Evolutionary conservation across 495 filamentous ascomycete species (phyloP).

Genomic region (Penicillium taxi): DNA sequence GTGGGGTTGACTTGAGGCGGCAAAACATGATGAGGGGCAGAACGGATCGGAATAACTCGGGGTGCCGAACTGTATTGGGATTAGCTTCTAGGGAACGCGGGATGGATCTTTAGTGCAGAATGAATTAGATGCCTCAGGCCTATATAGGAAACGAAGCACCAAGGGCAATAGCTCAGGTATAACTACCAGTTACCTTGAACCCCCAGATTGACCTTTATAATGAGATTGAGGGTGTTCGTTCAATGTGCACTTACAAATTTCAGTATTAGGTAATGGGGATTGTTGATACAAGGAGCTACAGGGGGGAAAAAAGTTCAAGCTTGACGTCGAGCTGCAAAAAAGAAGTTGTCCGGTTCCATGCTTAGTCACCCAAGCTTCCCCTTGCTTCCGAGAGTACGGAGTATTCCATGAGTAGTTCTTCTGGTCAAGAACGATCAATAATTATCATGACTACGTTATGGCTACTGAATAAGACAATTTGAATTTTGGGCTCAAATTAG

Average conservation of each 20-base stretch:
- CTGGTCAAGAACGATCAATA: too few species aligned
- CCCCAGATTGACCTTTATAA: background rate
- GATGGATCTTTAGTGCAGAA: slow-evolving; percentile 16
- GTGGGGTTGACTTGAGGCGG: slow-evolving; percentile 45
- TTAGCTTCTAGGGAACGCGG: slow-evolving; percentile 18
- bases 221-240: background rate
- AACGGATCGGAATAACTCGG: slow-evolving; percentile 27
- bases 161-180: background rate
- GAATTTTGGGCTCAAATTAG: too few species aligned
- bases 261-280: slow-evolving; percentile 11
- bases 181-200: background rate
- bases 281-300: slow-evolving; percentile 12
- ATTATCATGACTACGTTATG: too few species aligned
- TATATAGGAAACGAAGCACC: background rate
- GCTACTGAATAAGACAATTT: too few species aligned
- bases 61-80: slow-evolving; percentile 20
- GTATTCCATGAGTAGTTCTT: too few species aligned
- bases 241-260: slow-evolving; percentile 16
- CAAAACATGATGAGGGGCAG: slow-evolving; percentile 45
- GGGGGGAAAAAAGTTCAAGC: slow-evolving; percentile 22
- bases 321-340: slow-evolving; percentile 16
- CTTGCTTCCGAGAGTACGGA: too few species aligned
- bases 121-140: slow-evolving; percentile 1
- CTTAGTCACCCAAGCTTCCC: too few species aligned
- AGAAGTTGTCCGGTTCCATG: too few species aligned